Evolutionary conservation across 768 basidiomycete genomes (phyloP).

Genomic region (Amyloporia xantha): DNA sequence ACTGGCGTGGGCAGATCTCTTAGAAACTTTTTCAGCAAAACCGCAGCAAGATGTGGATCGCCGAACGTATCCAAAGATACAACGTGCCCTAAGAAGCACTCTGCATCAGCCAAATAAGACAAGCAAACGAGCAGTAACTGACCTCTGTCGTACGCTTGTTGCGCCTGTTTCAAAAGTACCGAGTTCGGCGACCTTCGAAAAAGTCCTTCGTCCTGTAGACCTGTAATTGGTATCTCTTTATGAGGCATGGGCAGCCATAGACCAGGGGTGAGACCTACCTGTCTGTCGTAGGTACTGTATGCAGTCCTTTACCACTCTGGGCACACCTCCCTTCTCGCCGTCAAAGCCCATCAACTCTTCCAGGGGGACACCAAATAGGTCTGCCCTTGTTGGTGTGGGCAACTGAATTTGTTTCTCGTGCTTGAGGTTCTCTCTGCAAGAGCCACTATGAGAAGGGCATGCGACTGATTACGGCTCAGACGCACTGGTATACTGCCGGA

Average conservation of each 20-base stretch:
- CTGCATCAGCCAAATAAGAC: background rate
- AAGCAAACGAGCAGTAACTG: background rate
- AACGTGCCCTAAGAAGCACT: conserved; percentile 52
- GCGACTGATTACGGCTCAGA: too few species aligned
- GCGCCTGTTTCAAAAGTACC: conserved; percentile 60
- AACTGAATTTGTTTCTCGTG: conserved; percentile 64
- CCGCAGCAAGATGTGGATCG: conserved; percentile 78
- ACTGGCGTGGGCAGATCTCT: conserved; percentile 73
- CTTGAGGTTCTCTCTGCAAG: conserved; percentile 69
- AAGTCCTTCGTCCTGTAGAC: conserved; percentile 65
- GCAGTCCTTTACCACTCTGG: conserved; percentile 71
- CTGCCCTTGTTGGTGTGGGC: conserved; percentile 54
- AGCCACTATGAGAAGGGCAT: too few species aligned
- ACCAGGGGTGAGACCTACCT: too few species aligned
- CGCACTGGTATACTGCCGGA: conserved; percentile 76
- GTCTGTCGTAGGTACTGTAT: conserved; percentile 64
- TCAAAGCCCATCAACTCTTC: conserved; percentile 80
- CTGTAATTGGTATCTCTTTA: conserved; percentile 26
- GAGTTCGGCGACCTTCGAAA: conserved; percentile 81
- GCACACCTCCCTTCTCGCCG: conserved; percentile 79
- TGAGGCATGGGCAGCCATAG: too few species aligned
- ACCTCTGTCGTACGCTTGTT: conserved; percentile 85
- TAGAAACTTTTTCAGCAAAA: conserved; percentile 80
- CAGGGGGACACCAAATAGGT: conserved; percentile 72
- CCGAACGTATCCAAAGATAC: conserved; percentile 71